Percentiles rank a stretch among this genome's conserved stretches.
Conservation (phyloP, 352 stramenopile species). For the Pilasporangium apinafurcum region DNA sequence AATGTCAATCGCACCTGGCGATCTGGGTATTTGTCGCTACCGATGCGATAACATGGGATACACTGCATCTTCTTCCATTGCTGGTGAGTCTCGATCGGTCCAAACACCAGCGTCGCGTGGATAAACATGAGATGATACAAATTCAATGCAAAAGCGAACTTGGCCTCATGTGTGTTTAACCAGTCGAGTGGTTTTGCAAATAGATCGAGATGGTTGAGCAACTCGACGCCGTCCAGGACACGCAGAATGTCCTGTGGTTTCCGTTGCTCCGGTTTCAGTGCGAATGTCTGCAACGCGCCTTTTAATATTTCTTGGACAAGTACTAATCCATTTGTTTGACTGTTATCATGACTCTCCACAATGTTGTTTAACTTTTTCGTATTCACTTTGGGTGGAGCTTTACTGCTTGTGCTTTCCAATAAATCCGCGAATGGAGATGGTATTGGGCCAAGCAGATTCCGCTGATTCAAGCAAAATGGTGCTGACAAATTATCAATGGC, state of each 20-base stretch:
- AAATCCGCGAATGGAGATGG: not conserved
- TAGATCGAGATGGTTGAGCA: conserved; percentile 32
- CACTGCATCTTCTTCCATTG: conserved; percentile 75
- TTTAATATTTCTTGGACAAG: conserved; percentile 17
- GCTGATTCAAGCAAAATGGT: conserved; percentile 53
- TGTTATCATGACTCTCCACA: not conserved
- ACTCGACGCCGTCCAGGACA: conserved; percentile 49
- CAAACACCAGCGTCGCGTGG: conserved; percentile 71
- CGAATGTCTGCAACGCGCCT: conserved; percentile 21
- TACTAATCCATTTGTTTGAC: not conserved
- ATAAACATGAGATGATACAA: conserved; percentile 88
- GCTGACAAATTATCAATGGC: conserved; percentile 19
- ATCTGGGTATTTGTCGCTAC: conserved; percentile 1
- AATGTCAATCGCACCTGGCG: conserved; percentile 46
- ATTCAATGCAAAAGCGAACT: conserved; percentile 84
- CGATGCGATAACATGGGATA: conserved; percentile 40
- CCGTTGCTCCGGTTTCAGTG: conserved; percentile 5
- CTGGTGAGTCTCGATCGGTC: conserved; percentile 35
- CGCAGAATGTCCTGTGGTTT: conserved; percentile 15
- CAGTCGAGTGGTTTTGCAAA: conserved; percentile 6
- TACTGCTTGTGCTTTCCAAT: too few species aligned
- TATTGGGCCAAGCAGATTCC: conserved; percentile 14
- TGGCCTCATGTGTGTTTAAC: conserved; percentile 20
- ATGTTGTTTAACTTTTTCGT: too few species aligned
- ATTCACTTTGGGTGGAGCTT: too few species aligned